Evolutionary conservation across 192 early-diverging fungal species (phyloP).

Genomic region (Coemansia sp.): DNA sequence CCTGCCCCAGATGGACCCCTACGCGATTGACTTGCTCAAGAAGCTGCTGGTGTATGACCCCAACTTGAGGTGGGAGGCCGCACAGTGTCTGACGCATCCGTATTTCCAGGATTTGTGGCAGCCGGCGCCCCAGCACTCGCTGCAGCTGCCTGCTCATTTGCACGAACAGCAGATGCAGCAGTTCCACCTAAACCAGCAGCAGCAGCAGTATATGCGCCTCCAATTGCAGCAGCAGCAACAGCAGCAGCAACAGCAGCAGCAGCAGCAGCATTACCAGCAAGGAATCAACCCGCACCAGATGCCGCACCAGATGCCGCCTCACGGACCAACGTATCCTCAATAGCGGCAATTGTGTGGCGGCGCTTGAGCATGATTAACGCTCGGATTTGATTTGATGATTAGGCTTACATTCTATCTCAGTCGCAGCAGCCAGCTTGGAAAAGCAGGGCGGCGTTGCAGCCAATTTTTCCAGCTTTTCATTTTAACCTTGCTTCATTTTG

Average conservation of each 20-base stretch:
- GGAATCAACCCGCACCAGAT: slow-evolving; percentile 11
- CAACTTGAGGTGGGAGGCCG: slow-evolving; percentile 32
- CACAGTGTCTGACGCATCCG: slow-evolving; percentile 31
- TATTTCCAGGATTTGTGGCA: slow-evolving; percentile 49
- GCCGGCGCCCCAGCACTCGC: slow-evolving; percentile 24
- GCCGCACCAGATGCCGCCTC: slow-evolving; percentile 7
- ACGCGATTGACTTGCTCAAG: slow-evolving; percentile 69
- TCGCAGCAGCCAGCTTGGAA: no score
- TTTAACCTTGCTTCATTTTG: no score
- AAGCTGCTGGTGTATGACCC: slow-evolving; percentile 75
- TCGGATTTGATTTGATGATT: background rate
- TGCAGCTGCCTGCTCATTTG: slow-evolving; percentile 22
- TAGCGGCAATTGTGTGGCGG: no score
- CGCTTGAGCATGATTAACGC: no score
- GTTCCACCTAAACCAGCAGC: slow-evolving; percentile 28
- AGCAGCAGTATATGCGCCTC: slow-evolving; percentile 16
- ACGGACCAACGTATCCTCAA: slow-evolving; percentile 1
- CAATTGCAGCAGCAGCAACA: slow-evolving; percentile 28
- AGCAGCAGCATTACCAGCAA: slow-evolving; percentile 22
- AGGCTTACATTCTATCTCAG: background rate
- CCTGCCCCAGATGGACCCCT: slow-evolving; percentile 70
- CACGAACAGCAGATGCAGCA: slow-evolving; percentile 38
- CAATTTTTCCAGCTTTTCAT: no score
- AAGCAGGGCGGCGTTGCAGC: no score
- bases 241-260: slow-evolving; percentile 11